Percentiles rank a stretch among this genome's conserved stretches.
Evolutionary conservation across 805 yeast genomes (phyloP).

Genomic region (Barnettozyma populi): DNA sequence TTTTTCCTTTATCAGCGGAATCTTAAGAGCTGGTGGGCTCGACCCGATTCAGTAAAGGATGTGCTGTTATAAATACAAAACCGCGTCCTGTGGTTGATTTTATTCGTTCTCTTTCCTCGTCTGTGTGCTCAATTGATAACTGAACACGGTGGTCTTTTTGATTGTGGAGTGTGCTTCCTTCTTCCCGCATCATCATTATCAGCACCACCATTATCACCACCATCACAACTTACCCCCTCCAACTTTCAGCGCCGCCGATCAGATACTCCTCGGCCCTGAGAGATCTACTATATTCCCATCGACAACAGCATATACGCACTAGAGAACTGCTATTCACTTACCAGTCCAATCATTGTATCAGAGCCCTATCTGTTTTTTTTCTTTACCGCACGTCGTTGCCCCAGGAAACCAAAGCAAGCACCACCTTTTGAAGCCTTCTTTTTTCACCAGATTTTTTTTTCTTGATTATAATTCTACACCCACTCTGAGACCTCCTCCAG

Average conservation of each 20-base stretch:
- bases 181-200: not conserved
- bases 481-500: too few species aligned
- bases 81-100: not conserved
- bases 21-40: not conserved
- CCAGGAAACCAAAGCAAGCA: not conserved
- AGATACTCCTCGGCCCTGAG: not conserved
- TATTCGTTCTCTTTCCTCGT: too few species aligned
- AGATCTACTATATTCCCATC: not conserved
- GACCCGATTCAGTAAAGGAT: not conserved
- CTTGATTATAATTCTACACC: not conserved
- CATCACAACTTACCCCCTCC: not conserved
- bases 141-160: not conserved
- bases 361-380: not conserved
- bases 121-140: not conserved
- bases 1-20: not conserved
- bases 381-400: not conserved
- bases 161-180: not conserved
- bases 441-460: not conserved
- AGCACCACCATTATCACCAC: not conserved
- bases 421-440: not conserved
- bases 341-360: not conserved
- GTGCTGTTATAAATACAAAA: not conserved
- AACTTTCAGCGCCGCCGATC: not conserved
- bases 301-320: not conserved
- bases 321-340: not conserved